Conservation (phyloP, 2,329 filamentous ascomycete species). For the Coniella vitis region DNA sequence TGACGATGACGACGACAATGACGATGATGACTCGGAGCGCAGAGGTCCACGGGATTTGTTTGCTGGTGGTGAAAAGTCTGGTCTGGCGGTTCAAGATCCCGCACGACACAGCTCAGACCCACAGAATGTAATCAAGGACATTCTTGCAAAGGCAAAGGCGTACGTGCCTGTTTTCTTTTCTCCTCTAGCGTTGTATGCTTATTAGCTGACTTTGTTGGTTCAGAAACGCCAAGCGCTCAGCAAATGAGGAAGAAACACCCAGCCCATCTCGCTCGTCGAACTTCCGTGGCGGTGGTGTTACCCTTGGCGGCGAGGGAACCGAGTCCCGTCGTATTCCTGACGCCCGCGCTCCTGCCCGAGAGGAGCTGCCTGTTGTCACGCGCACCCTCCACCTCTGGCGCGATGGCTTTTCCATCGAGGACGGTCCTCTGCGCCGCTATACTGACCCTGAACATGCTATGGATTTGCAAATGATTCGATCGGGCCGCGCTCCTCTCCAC, state of each 20-base stretch:
- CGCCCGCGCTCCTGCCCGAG: conserved; percentile 34
- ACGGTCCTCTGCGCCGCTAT: conserved; percentile 70
- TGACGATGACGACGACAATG: conserved; percentile 54
- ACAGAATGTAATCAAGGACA: conserved; percentile 53
- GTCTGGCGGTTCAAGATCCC: conserved; percentile 60
- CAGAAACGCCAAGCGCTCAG: conserved; percentile 51
- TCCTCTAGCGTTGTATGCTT: neutral
- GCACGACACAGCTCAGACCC: conserved; percentile 39
- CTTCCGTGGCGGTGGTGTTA: conserved; percentile 67
- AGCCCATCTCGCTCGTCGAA: conserved; percentile 37
- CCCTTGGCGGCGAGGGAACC: conserved; percentile 69
- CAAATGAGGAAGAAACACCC: conserved; percentile 34
- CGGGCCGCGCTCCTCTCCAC: conserved; percentile 68
- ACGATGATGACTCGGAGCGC: conserved; percentile 49
- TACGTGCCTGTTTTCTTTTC: conserved; percentile 28
- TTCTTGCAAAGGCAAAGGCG: conserved; percentile 58
- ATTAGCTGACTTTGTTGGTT: conserved; percentile 15
- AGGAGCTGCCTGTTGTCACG: conserved; percentile 22
- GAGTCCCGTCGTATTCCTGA: conserved; percentile 62
- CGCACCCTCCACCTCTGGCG: conserved; percentile 74
- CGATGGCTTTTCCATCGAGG: conserved; percentile 79
- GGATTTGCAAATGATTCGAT: conserved; percentile 68
- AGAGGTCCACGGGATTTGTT: conserved; percentile 63
- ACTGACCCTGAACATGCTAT: conserved; percentile 70
- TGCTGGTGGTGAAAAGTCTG: conserved; percentile 80